Conservation (phyloP, 495 filamentous ascomycete species). For the Amphirosellinia nigrospora region DNA sequence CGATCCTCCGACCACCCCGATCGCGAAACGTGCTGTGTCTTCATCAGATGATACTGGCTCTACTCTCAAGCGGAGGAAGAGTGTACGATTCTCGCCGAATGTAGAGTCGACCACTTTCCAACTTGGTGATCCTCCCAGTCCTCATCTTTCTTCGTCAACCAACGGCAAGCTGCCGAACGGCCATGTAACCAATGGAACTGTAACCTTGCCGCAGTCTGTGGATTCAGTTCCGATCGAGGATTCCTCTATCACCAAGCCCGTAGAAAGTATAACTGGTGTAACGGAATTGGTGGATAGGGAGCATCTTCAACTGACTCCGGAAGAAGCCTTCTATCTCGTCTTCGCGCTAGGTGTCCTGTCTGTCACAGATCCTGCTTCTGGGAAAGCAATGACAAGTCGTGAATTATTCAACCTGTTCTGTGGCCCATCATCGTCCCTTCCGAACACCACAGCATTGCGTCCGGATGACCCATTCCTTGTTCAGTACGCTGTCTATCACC, state of each 20-base stretch:
- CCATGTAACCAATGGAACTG: constrained; percentile 18
- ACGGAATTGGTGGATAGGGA: constrained; percentile 73
- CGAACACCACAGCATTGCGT: constrained; percentile 49
- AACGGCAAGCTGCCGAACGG: constrained; percentile 28
- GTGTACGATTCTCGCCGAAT: constrained; percentile 67
- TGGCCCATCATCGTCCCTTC: constrained; percentile 71
- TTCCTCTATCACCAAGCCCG: background rate
- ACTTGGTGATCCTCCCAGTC: constrained; percentile 54
- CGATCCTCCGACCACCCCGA: background rate
- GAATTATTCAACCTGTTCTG: constrained; percentile 71
- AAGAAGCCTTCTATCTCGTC: constrained; percentile 90
- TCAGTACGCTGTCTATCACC: constrained; percentile 89
- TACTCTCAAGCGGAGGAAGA: constrained; percentile 56
- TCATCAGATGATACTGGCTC: background rate
- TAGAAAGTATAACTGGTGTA: background rate
- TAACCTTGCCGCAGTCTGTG: constrained; percentile 26
- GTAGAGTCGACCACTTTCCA: constrained; percentile 63
- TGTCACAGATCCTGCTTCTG: constrained; percentile 63
- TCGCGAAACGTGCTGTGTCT: background rate
- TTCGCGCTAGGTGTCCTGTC: constrained; percentile 82
- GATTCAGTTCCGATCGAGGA: constrained; percentile 20
- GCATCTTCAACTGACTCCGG: constrained; percentile 85
- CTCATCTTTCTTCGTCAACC: constrained; percentile 26
- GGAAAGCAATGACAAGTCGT: constrained; percentile 52
- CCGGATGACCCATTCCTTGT: constrained; percentile 85